Conservation (phyloP, 805 yeast species). For the Zygosaccharomyces gambellarensis region DNA sequence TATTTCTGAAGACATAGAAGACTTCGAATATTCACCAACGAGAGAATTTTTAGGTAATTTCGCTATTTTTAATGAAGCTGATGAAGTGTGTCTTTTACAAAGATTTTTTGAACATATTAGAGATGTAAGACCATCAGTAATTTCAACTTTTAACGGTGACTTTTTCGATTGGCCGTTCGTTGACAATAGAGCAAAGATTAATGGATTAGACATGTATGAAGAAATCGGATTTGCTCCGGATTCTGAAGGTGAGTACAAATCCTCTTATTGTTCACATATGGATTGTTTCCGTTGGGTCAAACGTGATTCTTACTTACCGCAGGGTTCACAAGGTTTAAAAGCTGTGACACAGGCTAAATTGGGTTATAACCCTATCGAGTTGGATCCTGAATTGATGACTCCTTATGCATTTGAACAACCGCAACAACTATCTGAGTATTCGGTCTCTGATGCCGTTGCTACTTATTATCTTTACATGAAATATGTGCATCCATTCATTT, state of each 20-base stretch:
- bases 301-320: conserved; percentile 95
- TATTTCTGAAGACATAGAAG: conserved; percentile 90
- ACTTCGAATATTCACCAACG: conserved; percentile 95
- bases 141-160: conserved; percentile 97
- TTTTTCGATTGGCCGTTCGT: conserved; percentile 99
- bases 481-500: conserved; percentile 94
- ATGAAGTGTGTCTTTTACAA: conserved; percentile 68
- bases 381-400: conserved; percentile 97
- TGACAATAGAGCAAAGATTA: conserved; percentile 77
- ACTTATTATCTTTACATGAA: conserved; percentile 93
- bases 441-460: conserved; percentile 99
- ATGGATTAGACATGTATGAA: conserved; percentile 81
- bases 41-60: conserved; percentile 92
- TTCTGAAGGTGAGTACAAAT: conserved; percentile 85
- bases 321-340: conserved; percentile 96
- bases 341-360: conserved; percentile 94
- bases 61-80: conserved; percentile 82
- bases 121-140: conserved; percentile 90
- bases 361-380: conserved; percentile 93
- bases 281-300: conserved; percentile 98
- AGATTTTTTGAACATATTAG: conserved; percentile 86
- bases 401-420: conserved; percentile 96
- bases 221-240: conserved; percentile 94
- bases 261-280: conserved; percentile 91
- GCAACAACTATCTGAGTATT: conserved; percentile 87